Evolutionary conservation across 495 filamentous ascomycete genomes (phyloP).

Genomic region (Aspergillus wentii): DNA sequence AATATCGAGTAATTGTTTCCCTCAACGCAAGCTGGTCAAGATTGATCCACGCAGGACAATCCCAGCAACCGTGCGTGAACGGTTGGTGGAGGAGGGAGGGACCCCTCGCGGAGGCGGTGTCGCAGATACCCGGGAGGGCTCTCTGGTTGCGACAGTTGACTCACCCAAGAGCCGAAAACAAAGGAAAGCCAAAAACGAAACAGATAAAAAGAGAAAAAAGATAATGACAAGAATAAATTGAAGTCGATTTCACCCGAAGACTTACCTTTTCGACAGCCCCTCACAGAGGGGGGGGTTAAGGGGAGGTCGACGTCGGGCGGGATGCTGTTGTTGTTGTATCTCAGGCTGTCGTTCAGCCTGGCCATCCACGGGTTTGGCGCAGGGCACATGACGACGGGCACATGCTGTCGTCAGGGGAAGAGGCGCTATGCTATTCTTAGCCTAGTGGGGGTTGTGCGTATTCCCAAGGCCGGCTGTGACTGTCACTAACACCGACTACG

Average conservation of each 20-base stretch:
- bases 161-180: slow-evolving; percentile 1
- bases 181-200: slow-evolving; percentile 11
- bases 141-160: slow-evolving; percentile 14
- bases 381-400: no score
- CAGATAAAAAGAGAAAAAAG: slow-evolving; percentile 6
- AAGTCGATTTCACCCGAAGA: slow-evolving; percentile 4
- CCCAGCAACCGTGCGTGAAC: slow-evolving; percentile 21
- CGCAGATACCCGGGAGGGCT: slow-evolving; percentile 27
- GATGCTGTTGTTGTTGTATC: slow-evolving; percentile 6
- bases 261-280: slow-evolving; percentile 16
- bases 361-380: no score
- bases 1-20: no score
- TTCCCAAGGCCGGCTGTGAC: no score
- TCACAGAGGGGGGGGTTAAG: slow-evolving; percentile 18
- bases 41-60: no score
- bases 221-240: slow-evolving; percentile 2
- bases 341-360: neutral
- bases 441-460: neutral
- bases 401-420: slow-evolving; percentile 1
- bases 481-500: no score
- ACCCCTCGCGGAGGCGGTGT: slow-evolving; percentile 38
- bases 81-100: slow-evolving; percentile 23
- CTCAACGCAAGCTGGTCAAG: no score
- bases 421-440: neutral
- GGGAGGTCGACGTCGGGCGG: slow-evolving; percentile 1